These are phyloP conservation scores for Leccinum pachyderme DNA, from an alignment of 1,284 basidiomycete genomes.

Conservation along the genomic window DNA sequence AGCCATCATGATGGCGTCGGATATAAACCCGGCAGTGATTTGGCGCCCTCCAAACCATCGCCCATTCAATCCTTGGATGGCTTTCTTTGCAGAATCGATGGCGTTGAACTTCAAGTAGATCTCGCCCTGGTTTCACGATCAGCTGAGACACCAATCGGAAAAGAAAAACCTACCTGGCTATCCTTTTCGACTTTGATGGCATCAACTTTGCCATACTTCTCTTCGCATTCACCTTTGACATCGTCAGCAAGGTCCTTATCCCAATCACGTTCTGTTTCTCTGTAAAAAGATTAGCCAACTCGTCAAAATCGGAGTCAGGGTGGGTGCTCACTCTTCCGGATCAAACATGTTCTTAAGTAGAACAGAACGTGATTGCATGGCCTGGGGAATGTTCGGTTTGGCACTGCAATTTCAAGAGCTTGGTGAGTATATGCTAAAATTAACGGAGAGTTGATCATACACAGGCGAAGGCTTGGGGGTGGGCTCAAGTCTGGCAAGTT, in stretches of 20 bases:
- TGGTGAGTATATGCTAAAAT: conserved; percentile 12
- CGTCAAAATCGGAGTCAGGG: conserved; percentile 8
- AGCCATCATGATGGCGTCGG: conserved; percentile 90
- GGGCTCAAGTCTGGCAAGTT: conserved; percentile 90
- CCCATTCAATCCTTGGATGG: conserved; percentile 87
- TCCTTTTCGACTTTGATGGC: conserved; percentile 94
- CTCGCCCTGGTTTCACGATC: conserved; percentile 72
- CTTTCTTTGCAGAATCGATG: conserved; percentile 78
- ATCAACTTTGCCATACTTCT: conserved; percentile 85
- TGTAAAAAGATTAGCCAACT: conserved; percentile 31
- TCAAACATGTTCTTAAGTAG: conserved; percentile 96
- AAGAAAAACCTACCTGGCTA: conserved; percentile 62
- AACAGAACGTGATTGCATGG: conserved; percentile 82
- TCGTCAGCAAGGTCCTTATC: conserved; percentile 95
- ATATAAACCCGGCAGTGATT: conserved; percentile 83
- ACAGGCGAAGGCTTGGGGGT: conserved; percentile 55
- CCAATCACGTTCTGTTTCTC: conserved; percentile 96
- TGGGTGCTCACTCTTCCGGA: conserved; percentile 78
- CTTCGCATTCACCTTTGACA: conserved; percentile 90
- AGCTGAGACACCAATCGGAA: neutral
- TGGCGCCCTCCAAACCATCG: conserved; percentile 94
- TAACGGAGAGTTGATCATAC: conserved; percentile 41
- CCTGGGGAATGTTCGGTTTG: conserved; percentile 69
- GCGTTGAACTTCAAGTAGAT: conserved; percentile 93
- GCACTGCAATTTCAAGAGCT: conserved; percentile 38